phyloP scores from a whole-genome alignment of 495 filamentous ascomycete species.

The Amphirosellinia nigrospora region DNA sequence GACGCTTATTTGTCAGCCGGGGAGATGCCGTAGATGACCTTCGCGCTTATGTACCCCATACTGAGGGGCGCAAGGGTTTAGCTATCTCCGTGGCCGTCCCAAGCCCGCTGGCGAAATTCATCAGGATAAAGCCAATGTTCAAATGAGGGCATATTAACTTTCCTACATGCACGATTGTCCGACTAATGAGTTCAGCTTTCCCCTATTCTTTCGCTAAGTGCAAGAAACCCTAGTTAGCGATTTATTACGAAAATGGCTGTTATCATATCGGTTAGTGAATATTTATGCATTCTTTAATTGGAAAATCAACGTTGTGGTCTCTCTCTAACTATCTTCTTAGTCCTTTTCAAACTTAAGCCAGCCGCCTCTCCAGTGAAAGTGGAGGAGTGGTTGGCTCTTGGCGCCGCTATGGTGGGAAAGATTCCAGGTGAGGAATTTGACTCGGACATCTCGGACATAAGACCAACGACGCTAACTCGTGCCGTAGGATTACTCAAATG shows the following conservation, averaged over 20 bases:
- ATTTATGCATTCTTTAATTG: too few relatives aligned
- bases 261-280: conserved; percentile 1
- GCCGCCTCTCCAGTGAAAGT: background rate
- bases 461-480: background rate
- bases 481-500: background rate
- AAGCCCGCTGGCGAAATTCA: too few relatives aligned
- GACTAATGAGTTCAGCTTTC: background rate
- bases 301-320: background rate
- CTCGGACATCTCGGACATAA: background rate
- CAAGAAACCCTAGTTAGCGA: background rate
- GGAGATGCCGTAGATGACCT: conserved; percentile 5
- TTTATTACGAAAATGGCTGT: background rate
- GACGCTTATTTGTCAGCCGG: background rate
- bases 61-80: too few relatives aligned
- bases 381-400: background rate
- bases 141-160: background rate
- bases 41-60: conserved; percentile 4
- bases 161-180: background rate
- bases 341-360: background rate
- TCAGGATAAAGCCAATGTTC: too few relatives aligned
- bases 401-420: background rate
- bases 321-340: background rate
- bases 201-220: background rate
- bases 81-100: too few relatives aligned
- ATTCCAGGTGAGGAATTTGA: background rate